Base-by-base conservation (phyloP, 1,139 yeast genomes). In the Debaryomyces psychrophilus region DNA sequence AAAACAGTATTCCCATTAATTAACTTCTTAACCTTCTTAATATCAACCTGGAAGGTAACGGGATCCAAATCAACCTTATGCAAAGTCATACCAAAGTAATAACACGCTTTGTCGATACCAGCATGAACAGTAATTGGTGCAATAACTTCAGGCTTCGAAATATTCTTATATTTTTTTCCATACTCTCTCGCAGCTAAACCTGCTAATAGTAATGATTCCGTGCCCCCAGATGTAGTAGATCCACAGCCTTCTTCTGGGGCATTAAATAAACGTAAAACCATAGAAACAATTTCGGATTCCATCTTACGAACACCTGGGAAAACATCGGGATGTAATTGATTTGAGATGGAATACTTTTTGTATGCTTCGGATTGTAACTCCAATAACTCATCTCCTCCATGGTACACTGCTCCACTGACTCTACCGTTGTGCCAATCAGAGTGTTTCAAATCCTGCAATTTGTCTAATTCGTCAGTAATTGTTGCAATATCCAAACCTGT, bases 221-320 rank as follows among this genome's bases (percentile, higher is more conserved):
- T 90, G 23, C 99, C 99, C n/a, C 99, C 99, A 2, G 95, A 85
- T 1, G 97, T 86, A 0, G 95, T 81, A n/a, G 95, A 83, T 11
- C 98, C 98, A 61, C 95, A 89, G 0, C 86, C 90, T 18, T 64
- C 63, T 1, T 87, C 85, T 2, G 95, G 95, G 0, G 72, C 79
- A 65, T 92, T 79, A 70, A 87, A 93, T 56, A 90, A 60, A 18
- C 76, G 78, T 52, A 93, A 72, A 7, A 88, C 95, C 98, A 93
- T 93, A 1, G 95, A 75, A 2, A 93, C 98, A 5, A 92, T 89
- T 62, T 93, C 98, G 2, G 97, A 77, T 61, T 93, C 99, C 97
- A 93, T 92, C 64, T 92, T 90, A 36, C 99, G 81, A 4, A 93
- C 89, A 2, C 95, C 98, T 0, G 99, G 99, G 62, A 93, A 93